Evolutionary conservation across 2,329 filamentous ascomycete species (phyloP), one percentile per base, ranked within the genome.

Genomic region (Apiospora saccharicola): DNA sequence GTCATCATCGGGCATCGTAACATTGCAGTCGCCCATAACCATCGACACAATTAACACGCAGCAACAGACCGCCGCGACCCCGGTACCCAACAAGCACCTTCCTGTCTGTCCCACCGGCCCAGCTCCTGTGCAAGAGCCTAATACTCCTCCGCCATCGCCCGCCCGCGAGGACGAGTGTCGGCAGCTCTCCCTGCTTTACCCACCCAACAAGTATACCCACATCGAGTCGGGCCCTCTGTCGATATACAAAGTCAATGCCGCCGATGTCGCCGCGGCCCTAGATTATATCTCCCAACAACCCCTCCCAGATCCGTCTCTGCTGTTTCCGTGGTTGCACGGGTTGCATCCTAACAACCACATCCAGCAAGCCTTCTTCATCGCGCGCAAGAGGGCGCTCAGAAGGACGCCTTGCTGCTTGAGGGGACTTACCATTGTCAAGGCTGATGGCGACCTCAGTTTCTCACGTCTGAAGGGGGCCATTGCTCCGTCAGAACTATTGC

Each of bases 281-380:
- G 91, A 97, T 75, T 90, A 95, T 78, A 85, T 91, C 73, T 90
- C 96, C 3, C 89, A 91, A 2, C 94, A 97, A 78, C 92, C 95
- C 1, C 86, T 98, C 34, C 96, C 96, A 8, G 91, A 96, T 71
- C 91, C 96, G 0, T 90, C 92, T n/a, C 88, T 91, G 73, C 94
- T 98, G 74, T 99, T 98, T 79, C 96, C 96, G 2, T 99, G 96
- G 96, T 87, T 98, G 34, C 96, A 99, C 83, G 96, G 96, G 34
- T 85, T 98, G 53, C 95, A 98, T 79, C 92, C 94, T 0, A 90
- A 93, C 74, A 99, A 99, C 79, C 91, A 94, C 73, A 89, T 98
- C 71, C 96, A 99, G 79, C 89, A 96, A 74, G 90, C 93, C 8
- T 98, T 98, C 85, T 98, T 99, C 81, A 90, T 92, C 70, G 91